Evolutionary conservation across 1,284 basidiomycete species (phyloP).

Genomic region (Puccinia horiana): DNA sequence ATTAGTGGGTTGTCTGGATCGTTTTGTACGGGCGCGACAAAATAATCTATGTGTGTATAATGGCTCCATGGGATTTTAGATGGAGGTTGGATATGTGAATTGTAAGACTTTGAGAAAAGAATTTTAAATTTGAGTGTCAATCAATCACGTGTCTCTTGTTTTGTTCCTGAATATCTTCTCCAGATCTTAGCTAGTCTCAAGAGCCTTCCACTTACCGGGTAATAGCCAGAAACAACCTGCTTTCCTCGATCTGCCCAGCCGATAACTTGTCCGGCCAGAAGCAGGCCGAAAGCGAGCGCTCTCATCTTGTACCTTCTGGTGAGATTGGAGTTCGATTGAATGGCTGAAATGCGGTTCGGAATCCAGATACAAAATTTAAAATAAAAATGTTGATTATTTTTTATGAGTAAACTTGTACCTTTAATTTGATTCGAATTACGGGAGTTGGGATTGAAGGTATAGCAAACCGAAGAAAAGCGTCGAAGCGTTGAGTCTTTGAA

Average conservation of each 20-base stretch:
- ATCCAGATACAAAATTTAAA: neutral
- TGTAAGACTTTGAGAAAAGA: conserved; percentile 18
- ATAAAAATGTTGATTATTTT: neutral
- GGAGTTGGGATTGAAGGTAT: neutral
- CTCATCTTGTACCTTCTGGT: neutral
- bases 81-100: conserved; percentile 37
- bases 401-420: neutral
- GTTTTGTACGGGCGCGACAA: conserved; percentile 29
- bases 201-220: conserved; percentile 20
- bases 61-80: conserved; percentile 45
- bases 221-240: conserved; percentile 36
- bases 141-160: neutral
- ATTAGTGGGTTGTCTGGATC: conserved; percentile 10
- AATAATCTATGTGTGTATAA: conserved; percentile 47
- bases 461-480: neutral
- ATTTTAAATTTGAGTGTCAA: neutral
- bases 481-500: neutral
- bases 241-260: conserved; percentile 28
- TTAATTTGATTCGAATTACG: neutral
- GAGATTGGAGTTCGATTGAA: neutral
- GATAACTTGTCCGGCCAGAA: neutral
- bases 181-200: neutral
- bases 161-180: neutral
- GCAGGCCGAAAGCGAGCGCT: neutral
- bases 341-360: neutral